Percentiles rank a stretch among this genome's conserved stretches.
These are phyloP conservation scores for Trichoderma oligosporum DNA, from an alignment of 2,329 filamentous ascomycete species.

Conservation along the genomic window DNA sequence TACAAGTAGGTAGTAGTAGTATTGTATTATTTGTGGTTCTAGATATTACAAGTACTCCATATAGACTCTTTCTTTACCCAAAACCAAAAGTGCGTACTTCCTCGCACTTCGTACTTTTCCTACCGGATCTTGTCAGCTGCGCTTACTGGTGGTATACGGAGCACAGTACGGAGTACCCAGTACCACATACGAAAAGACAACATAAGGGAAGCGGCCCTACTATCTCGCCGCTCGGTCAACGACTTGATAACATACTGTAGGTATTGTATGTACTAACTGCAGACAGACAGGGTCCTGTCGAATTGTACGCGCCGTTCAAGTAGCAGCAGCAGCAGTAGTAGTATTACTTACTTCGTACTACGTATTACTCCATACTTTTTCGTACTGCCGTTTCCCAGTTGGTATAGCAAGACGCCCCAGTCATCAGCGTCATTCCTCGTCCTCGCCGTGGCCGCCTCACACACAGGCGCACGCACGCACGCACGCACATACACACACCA, in stretches of 20 bases:
- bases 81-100: neutral
- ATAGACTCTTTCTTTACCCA: slow-evolving; percentile 5
- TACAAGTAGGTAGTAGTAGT: too few relatives aligned
- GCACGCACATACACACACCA: too few relatives aligned
- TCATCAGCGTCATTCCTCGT: slow-evolving; percentile 14
- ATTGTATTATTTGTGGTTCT: slow-evolving; percentile 3
- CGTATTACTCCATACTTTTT: neutral
- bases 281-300: neutral
- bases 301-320: neutral
- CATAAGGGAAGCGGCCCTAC: neutral
- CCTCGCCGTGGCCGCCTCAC: slow-evolving; percentile 11
- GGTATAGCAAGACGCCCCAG: slow-evolving; percentile 11
- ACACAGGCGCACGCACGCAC: too few relatives aligned
- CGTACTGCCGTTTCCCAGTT: neutral
- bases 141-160: neutral
- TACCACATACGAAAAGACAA: neutral
- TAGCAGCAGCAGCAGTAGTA: neutral
- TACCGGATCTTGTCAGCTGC: slow-evolving; percentile 8
- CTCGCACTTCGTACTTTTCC: slow-evolving; percentile 16
- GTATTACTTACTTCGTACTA: too few relatives aligned
- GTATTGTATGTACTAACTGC: neutral
- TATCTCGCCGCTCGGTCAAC: slow-evolving; percentile 2
- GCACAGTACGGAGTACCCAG: neutral
- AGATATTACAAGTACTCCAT: slow-evolving; percentile 7
- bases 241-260: neutral